These are phyloP conservation scores for Pneumocystis canis DNA, from an alignment of 1,139 yeast genomes.

Conservation along the genomic window DNA sequence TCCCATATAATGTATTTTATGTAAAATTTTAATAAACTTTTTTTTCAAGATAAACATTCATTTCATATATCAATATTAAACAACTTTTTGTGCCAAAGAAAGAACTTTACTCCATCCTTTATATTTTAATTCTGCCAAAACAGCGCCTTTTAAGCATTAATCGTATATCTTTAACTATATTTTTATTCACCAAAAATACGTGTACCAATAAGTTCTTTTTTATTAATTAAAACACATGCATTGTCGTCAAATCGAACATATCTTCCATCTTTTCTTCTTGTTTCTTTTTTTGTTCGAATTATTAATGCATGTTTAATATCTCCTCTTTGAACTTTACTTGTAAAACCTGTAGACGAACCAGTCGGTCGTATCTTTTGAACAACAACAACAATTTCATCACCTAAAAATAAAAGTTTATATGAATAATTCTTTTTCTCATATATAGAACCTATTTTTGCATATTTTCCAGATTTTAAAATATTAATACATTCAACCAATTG, in stretches of 20 bases:
- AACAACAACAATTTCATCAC: constrained; percentile 83
- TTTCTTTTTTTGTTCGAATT: constrained; percentile 81
- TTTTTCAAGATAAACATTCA: not conserved
- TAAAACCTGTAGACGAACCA: constrained; percentile 24
- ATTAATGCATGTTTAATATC: constrained; percentile 93
- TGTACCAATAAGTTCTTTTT: constrained; percentile 88
- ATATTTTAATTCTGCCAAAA: constrained; percentile 79
- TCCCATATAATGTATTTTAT: not conserved
- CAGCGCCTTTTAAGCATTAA: constrained; percentile 42
- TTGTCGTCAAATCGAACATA: constrained; percentile 83
- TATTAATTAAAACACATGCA: constrained; percentile 87
- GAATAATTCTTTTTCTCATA: not conserved
- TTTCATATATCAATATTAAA: constrained; percentile 25
- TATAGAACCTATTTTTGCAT: constrained; percentile 9
- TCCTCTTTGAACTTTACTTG: constrained; percentile 71
- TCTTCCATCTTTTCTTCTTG: constrained; percentile 76
- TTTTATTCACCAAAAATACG: constrained; percentile 38
- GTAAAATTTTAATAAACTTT: not conserved
- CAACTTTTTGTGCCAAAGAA: constrained; percentile 78
- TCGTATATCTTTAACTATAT: constrained; percentile 15
- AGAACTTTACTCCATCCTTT: constrained; percentile 76
- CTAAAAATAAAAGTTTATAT: constrained; percentile 5
- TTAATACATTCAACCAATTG: constrained; percentile 91
- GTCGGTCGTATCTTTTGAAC: constrained; percentile 82
- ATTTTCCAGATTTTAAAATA: constrained; percentile 75